phyloP scores from a whole-genome alignment of 2,329 filamentous ascomycete species.

The Arthrobotrys pseudoclavata region DNA sequence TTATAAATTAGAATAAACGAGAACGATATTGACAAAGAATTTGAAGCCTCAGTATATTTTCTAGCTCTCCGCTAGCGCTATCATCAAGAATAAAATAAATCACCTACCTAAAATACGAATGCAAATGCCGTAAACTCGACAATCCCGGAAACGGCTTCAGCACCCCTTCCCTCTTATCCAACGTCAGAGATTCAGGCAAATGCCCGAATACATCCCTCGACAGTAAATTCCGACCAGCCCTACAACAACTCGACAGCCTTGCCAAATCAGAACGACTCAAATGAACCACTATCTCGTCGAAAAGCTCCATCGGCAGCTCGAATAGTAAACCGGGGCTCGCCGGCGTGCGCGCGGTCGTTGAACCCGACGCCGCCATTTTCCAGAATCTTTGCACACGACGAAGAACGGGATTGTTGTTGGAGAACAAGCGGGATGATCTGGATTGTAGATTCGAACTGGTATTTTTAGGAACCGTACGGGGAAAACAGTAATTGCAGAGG shows the following conservation, averaged over 20 bases:
- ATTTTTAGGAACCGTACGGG: neutral
- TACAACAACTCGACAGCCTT: constrained; percentile 20
- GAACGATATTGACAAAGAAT: no score
- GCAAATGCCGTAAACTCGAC: constrained; percentile 9
- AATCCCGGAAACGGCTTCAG: constrained; percentile 19
- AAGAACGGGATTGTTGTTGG: neutral
- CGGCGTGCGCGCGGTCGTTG: neutral
- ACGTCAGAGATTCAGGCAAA: constrained; percentile 17
- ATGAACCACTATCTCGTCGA: constrained; percentile 9
- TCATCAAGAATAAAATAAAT: neutral
- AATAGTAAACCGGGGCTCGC: constrained; percentile 9
- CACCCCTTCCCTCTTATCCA: constrained; percentile 11
- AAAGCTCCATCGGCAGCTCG: constrained; percentile 15
- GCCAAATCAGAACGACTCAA: neutral
- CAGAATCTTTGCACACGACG: neutral
- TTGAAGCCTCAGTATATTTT: neutral
- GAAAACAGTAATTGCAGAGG: constrained; percentile 12
- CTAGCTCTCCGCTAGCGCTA: neutral
- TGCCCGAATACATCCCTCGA: constrained; percentile 24
- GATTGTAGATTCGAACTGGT: neutral
- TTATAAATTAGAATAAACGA: no score
- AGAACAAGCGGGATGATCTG: neutral
- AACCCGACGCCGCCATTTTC: neutral
- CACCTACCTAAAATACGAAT: constrained; percentile 19
- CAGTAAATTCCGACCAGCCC: constrained; percentile 17